Base-by-base conservation (phyloP, 1,284 basidiomycete species). In the Malassezia vespertilionis region DNA sequence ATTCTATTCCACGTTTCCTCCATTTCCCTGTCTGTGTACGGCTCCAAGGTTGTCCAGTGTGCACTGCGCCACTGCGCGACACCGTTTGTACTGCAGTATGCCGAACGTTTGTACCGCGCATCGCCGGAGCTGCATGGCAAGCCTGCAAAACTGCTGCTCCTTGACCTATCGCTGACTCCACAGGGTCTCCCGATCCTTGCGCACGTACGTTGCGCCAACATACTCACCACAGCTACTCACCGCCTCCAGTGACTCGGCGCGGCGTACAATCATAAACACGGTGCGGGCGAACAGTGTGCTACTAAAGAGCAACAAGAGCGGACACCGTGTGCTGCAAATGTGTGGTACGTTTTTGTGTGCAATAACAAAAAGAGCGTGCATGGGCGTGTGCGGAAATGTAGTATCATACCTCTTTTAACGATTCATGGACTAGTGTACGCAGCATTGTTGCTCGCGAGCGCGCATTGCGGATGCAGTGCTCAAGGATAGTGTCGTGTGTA, bases 161-260 rank as follows among this genome's bases (percentile, higher is more conserved):
- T 70, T 28, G 65, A 70, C 31, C 46, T 70, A n/a, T 62, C 58
- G 18, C 48, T 57, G 4, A 50, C 58, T 2, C 47, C 63, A 22
- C 63, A 70, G 20, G 67, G 67, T 3, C 51, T 67, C 12, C 65
- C 68, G 41, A 64, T 70, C 34, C 53, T 70, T 10, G 63, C 65
- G n/a, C 59, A 61, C 33, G 53, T 58, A 27, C 21, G 55, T 23
- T 12, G 8, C 9, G 20, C 7, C 24, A 17, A 12, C 26, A 15
- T 37, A 17, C 12, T 27, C 9, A 31, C 17, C 35, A 4, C 43
- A 58, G 56, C 64, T 70, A n/a, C 52, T 70, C 33, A 70, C 65
- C n/a, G 53, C 60, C 33, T 56, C 61, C 33, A 32, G 44, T 9
- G 47, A 45, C 18, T 49, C 54, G 24, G 53, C 55, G 24, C 60